These are phyloP conservation scores for Ophiocordyceps camponoti-rufipedis DNA, from an alignment of 2,329 filamentous ascomycete genomes.

Conservation along the genomic window DNA sequence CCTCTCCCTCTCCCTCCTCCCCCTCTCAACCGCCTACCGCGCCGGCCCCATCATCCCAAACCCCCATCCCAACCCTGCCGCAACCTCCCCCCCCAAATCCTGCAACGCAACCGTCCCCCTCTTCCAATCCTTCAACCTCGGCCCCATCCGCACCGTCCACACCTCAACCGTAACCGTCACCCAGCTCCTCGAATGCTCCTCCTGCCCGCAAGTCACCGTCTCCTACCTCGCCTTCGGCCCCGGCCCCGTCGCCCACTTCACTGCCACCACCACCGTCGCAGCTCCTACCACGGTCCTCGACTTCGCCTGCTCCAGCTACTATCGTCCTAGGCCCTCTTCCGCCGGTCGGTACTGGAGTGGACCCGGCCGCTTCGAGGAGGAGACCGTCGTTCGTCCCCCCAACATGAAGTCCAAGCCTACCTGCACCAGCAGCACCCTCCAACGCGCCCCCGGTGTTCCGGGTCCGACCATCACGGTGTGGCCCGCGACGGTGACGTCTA, in stretches of 20 bases:
- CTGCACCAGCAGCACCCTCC: too few relatives aligned
- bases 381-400: too few relatives aligned
- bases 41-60: not conserved
- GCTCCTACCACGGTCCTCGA: conserved; percentile 3
- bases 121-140: conserved; percentile 3
- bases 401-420: too few relatives aligned
- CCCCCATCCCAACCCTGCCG: not conserved
- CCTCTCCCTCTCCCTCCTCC: not conserved
- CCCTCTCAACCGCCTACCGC: not conserved
- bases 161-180: conserved; percentile 9
- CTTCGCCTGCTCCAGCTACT: conserved; percentile 3
- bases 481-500: too few relatives aligned
- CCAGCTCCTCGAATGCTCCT: conserved; percentile 8
- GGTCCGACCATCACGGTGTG: too few relatives aligned
- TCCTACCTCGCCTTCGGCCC: conserved; percentile 3
- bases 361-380: too few relatives aligned
- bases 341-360: too few relatives aligned
- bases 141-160: conserved; percentile 9
- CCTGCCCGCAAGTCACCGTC: conserved; percentile 5
- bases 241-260: conserved; percentile 7
- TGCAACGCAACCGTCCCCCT: conserved; percentile 5
- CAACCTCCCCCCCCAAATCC: not conserved
- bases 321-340: not conserved
- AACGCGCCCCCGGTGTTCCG: too few relatives aligned
- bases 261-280: conserved; percentile 6